These are phyloP conservation scores for Pilobolus umbonatus DNA, from an alignment of 192 early-diverging fungal genomes.

Conservation along the genomic window DNA sequence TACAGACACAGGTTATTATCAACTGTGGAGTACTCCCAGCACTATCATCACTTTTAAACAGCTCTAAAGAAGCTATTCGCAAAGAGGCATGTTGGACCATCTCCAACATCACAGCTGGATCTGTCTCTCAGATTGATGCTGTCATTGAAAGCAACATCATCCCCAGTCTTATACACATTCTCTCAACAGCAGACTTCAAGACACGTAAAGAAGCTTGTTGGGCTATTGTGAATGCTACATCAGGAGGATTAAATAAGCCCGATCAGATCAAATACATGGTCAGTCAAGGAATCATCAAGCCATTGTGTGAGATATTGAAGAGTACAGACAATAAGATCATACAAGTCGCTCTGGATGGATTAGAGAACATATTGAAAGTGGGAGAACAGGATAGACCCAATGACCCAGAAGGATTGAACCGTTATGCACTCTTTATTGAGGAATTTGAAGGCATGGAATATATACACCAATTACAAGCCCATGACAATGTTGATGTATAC, in stretches of 20 bases:
- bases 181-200: slow-evolving; percentile 36
- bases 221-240: slow-evolving; percentile 46
- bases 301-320: slow-evolving; percentile 43
- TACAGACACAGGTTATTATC: slow-evolving; percentile 71
- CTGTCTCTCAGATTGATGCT: slow-evolving; percentile 38
- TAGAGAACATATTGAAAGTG: slow-evolving; percentile 46
- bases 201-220: slow-evolving; percentile 50
- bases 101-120: slow-evolving; percentile 49
- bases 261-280: slow-evolving; percentile 41
- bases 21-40: slow-evolving; percentile 58
- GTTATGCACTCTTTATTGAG: slow-evolving; percentile 40
- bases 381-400: slow-evolving; percentile 34
- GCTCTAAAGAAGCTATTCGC: slow-evolving; percentile 31
- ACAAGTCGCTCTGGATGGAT: slow-evolving; percentile 37
- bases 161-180: slow-evolving; percentile 35
- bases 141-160: slow-evolving; percentile 46
- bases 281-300: slow-evolving; percentile 40
- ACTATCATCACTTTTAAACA: slow-evolving; percentile 45
- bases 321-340: slow-evolving; percentile 41
- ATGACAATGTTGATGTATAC: slow-evolving; percentile 45
- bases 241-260: slow-evolving; percentile 32
- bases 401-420: slow-evolving; percentile 29
- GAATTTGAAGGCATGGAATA: slow-evolving; percentile 47
- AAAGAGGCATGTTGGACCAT: slow-evolving; percentile 55
- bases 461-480: slow-evolving; percentile 42